Evolutionary conservation across 2,329 filamentous ascomycete species (phyloP).

Genomic region (Juglanconis sp.): DNA sequence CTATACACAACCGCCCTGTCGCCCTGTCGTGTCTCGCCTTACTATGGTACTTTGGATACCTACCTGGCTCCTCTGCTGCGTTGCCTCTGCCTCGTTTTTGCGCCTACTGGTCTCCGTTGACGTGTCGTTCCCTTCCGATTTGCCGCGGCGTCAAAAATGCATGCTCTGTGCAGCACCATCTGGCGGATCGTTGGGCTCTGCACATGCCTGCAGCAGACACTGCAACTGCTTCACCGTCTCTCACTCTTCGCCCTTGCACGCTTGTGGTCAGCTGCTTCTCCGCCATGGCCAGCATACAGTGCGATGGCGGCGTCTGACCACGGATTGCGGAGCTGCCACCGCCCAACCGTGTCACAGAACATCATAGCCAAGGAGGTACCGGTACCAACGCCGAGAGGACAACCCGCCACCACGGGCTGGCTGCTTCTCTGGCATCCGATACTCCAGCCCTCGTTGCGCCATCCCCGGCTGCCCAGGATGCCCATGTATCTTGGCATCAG

Average conservation of each 20-base stretch:
- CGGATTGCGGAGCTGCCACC: conserved; percentile 13
- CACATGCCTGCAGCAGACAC: conserved; percentile 8
- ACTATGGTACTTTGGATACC: no score
- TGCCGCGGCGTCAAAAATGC: conserved; percentile 10
- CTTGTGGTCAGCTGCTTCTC: conserved; percentile 9
- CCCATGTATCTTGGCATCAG: conserved; percentile 11
- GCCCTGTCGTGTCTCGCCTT: conserved; percentile 6
- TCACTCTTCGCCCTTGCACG: conserved; percentile 3
- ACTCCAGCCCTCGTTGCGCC: conserved; percentile 6
- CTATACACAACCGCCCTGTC: conserved; percentile 12
- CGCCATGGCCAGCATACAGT: conserved; percentile 10
- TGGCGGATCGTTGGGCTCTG: conserved; percentile 6
- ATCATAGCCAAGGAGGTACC: neutral
- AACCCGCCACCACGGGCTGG: neutral
- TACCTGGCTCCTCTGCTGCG: neutral
- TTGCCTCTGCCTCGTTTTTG: conserved; percentile 11
- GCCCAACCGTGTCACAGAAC: conserved; percentile 11
- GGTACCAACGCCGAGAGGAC: neutral
- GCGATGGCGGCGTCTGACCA: conserved; percentile 12
- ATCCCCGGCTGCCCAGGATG: neutral
- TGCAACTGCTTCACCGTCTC: conserved; percentile 16
- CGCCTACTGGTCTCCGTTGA: conserved; percentile 10
- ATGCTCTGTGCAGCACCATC: neutral
- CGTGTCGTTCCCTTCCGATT: conserved; percentile 17
- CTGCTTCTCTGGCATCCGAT: conserved; percentile 2